phyloP scores from a whole-genome alignment of 2,329 filamentous ascomycete genomes.

The Bipolaris gigantea region DNA sequence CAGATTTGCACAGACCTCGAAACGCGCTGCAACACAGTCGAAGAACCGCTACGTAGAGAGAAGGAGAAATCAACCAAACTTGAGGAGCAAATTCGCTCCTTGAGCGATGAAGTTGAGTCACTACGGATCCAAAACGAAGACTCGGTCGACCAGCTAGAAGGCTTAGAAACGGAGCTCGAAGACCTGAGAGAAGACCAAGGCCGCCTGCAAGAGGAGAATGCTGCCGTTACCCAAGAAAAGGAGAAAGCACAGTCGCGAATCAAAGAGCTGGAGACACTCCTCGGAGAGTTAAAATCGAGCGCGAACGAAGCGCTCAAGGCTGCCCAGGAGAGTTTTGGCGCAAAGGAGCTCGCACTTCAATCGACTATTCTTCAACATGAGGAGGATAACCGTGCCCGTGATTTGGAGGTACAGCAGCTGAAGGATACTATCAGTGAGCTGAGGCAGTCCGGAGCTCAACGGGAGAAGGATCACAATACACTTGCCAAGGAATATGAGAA shows the following conservation, averaged over 20 bases:
- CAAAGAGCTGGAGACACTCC: constrained; percentile 41
- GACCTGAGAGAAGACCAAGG: constrained; percentile 41
- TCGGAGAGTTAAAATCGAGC: constrained; percentile 42
- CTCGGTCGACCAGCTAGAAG: constrained; percentile 35
- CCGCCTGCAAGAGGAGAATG: constrained; percentile 29
- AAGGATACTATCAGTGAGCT: constrained; percentile 9
- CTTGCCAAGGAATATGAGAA: constrained; percentile 34
- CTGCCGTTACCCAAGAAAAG: constrained; percentile 42
- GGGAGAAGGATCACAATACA: constrained; percentile 12
- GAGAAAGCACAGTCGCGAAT: constrained; percentile 33
- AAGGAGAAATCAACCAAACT: constrained; percentile 41
- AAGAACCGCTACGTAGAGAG: constrained; percentile 56
- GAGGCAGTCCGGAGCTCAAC: constrained; percentile 11
- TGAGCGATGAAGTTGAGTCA: constrained; percentile 43
- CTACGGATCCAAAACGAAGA: constrained; percentile 34
- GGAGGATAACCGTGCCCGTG: constrained; percentile 15
- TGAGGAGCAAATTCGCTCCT: constrained; percentile 33
- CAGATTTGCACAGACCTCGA: constrained; percentile 61
- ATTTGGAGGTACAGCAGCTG: constrained; percentile 14
- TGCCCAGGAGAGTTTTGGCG: constrained; percentile 26
- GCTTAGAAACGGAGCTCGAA: constrained; percentile 43
- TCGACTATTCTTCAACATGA: constrained; percentile 25
- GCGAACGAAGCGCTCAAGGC: constrained; percentile 34
- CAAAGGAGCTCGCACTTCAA: constrained; percentile 44
- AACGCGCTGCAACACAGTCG: constrained; percentile 57